Percentiles rank a stretch among this genome's conserved stretches.
phyloP scores from a whole-genome alignment of 1,284 basidiomycete species.

The Neonothopanus nambi region DNA sequence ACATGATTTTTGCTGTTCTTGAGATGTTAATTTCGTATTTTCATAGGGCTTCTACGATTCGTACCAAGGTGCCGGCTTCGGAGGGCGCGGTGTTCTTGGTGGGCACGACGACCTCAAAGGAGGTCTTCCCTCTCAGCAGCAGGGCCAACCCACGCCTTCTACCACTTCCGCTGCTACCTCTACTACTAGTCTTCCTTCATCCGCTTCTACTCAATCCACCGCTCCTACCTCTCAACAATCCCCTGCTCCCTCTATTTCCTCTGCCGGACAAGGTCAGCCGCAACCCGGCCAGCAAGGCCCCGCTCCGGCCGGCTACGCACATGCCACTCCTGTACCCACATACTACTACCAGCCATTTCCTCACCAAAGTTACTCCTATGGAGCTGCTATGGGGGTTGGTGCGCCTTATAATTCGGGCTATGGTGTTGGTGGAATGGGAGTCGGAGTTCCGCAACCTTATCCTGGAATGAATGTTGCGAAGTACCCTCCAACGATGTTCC shows the following conservation, averaged over 20 bases:
- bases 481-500: conserved; percentile 11
- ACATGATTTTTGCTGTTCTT: conserved; percentile 2
- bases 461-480: conserved; percentile 12
- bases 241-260: conserved; percentile 39
- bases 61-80: conserved; percentile 64
- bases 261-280: conserved; percentile 15
- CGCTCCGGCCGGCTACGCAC: conserved; percentile 55
- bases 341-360: conserved; percentile 70
- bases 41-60: conserved; percentile 72
- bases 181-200: conserved; percentile 23
- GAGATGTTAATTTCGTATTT: conserved; percentile 21
- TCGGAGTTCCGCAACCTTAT: conserved; percentile 12
- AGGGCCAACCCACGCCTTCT: conserved; percentile 24
- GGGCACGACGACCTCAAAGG: conserved; percentile 71
- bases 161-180: conserved; percentile 3
- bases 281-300: conserved; percentile 40
- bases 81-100: conserved; percentile 57
- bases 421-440: conserved; percentile 35
- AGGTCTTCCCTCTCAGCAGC: conserved; percentile 56
- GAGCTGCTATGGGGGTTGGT: conserved; percentile 29
- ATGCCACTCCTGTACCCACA: conserved; percentile 59
- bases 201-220: conserved; percentile 32
- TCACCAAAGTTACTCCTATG: conserved; percentile 60
- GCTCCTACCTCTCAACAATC: conserved; percentile 58
- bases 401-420: conserved; percentile 71